phyloP scores from a whole-genome alignment of 176 grass and related monocot genomes.

The Phoenix dactylifera region DNA sequence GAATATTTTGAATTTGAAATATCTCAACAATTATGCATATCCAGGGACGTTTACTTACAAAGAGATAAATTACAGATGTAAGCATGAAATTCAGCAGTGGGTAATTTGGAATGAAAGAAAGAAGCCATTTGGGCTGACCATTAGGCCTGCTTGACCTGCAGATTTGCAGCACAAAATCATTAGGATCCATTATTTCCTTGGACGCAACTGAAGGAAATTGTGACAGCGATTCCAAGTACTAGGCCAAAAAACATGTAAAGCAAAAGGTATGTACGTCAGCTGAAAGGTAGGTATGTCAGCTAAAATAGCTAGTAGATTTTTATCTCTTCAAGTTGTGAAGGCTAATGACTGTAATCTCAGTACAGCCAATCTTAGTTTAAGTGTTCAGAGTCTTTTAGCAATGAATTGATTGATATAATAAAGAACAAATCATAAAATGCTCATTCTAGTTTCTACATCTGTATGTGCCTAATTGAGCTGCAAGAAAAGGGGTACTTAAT shows the following conservation, averaged over 20 bases:
- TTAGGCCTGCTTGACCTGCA: constrained; percentile 34
- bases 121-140: constrained; percentile 39
- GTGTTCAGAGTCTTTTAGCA: no score
- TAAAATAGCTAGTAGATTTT: neutral
- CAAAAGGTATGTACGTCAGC: neutral
- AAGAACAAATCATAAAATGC: no score
- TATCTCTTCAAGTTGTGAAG: no score
- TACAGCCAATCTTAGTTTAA: no score
- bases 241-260: neutral
- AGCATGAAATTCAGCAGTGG: constrained; percentile 38
- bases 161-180: constrained; percentile 6
- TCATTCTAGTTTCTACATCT: no score
- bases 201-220: neutral
- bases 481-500: no score
- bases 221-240: neutral
- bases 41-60: constrained; percentile 20
- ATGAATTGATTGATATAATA: no score
- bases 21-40: neutral
- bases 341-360: no score
- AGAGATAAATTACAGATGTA: constrained; percentile 21
- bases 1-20: neutral
- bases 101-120: constrained; percentile 41
- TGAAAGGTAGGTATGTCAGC: neutral
- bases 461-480: no score
- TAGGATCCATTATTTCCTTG: neutral